phyloP scores from a whole-genome alignment of 192 early-diverging fungal genomes.

The Radiomyces spectabilis region DNA sequence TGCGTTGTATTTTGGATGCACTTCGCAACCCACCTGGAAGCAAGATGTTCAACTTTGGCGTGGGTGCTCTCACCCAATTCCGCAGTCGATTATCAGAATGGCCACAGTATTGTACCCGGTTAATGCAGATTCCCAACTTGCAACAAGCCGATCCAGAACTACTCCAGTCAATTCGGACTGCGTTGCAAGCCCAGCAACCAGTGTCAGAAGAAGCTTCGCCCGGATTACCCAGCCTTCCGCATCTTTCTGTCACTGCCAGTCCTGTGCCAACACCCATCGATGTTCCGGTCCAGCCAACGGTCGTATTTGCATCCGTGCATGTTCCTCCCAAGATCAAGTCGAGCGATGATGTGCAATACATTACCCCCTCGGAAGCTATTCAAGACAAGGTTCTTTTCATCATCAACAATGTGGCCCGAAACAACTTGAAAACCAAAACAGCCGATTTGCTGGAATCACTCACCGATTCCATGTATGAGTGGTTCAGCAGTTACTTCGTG shows the following conservation, averaged over 20 bases:
- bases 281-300: too few relatives aligned
- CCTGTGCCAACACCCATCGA: neutral
- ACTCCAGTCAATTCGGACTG: constrained; percentile 50
- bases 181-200: too few relatives aligned
- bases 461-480: constrained; percentile 55
- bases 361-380: constrained; percentile 43
- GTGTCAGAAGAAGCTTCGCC: constrained; percentile 1
- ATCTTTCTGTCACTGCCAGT: too few relatives aligned
- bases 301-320: constrained; percentile 15
- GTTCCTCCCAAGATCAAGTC: too few relatives aligned
- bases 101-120: constrained; percentile 79
- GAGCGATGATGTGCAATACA: too few relatives aligned
- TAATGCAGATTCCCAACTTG: constrained; percentile 79
- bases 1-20: constrained; percentile 87
- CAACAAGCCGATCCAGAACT: constrained; percentile 73
- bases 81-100: constrained; percentile 78
- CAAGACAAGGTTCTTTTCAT: constrained; percentile 96
- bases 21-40: constrained; percentile 71
- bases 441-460: constrained; percentile 72
- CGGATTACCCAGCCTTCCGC: neutral
- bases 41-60: constrained; percentile 87
- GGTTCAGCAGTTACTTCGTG: constrained; percentile 95
- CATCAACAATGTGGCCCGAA: constrained; percentile 89
- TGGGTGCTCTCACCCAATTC: constrained; percentile 79
- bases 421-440: constrained; percentile 76